Evolutionary conservation across 495 filamentous ascomycete species (phyloP).

Genomic region (Stereocaulon alpinum): DNA sequence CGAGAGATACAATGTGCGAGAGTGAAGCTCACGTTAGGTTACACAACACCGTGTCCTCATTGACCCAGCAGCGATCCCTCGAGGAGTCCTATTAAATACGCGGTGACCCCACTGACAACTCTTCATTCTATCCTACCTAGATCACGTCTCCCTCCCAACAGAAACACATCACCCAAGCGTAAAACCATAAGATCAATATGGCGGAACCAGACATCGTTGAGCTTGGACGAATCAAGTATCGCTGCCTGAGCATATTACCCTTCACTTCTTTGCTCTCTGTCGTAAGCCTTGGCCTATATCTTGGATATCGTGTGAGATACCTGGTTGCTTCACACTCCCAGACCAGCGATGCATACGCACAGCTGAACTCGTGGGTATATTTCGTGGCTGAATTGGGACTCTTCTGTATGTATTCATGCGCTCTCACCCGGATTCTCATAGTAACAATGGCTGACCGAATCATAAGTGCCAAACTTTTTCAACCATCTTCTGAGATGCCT

Average conservation of each 20-base stretch:
- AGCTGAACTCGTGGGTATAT: slow-evolving; percentile 3
- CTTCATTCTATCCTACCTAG: not conserved
- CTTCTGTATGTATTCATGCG: not conserved
- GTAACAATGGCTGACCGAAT: not conserved
- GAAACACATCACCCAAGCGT: not conserved
- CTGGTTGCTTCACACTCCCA: not conserved
- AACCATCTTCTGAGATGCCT: slow-evolving; percentile 12
- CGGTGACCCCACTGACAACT: not conserved
- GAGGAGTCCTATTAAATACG: not conserved
- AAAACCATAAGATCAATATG: not conserved
- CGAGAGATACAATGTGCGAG: too few species aligned
- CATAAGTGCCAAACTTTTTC: slow-evolving; percentile 3
- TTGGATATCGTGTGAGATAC: slow-evolving; percentile 7
- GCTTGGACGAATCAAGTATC: slow-evolving; percentile 5
- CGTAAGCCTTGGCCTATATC: not conserved
- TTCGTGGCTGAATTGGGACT: slow-evolving; percentile 5
- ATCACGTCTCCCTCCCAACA: not conserved
- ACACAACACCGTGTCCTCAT: too few species aligned
- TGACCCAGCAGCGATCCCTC: too few species aligned
- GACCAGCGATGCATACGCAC: not conserved
- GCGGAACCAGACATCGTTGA: slow-evolving; percentile 1
- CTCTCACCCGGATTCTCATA: not conserved
- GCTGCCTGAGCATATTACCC: slow-evolving; percentile 1
- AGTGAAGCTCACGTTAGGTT: too few species aligned
- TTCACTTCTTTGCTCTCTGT: slow-evolving; percentile 8